Base-by-base conservation (phyloP, 306 rosid species). In the Ormosia semicastrata region DNA sequence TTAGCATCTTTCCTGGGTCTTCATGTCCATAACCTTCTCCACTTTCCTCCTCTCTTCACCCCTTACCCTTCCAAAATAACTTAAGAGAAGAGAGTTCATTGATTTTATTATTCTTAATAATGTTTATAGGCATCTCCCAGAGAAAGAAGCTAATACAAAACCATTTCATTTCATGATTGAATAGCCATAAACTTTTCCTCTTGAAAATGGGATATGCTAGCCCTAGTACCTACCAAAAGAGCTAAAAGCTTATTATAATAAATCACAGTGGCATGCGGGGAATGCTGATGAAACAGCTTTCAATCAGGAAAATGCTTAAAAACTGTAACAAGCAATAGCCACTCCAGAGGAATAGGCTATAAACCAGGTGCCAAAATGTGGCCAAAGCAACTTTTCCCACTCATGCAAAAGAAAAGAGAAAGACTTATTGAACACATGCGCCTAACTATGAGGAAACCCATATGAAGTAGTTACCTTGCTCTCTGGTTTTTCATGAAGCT, bases 401-500 rank as follows among this genome's bases (percentile, higher is more conserved):
- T 54, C 34, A 65, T 5, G 75, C 63, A 62, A 72, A 68, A 5
- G 18, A 63, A 71, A 44, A 62, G 37, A 71, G 13, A 29, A 66
- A 73, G 10, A 41, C 50, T 37, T 50, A 44, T 33, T 11, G 53
- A 67, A 79, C 36, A 75, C 73, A 66, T 59, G 59, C 54, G 76
- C 15, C 29, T 24, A 65, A 12, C 37, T 29, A 66, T 12, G 79
- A 40, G 40, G 57, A 47, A 65, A 66, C 44, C 36, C 32, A 57
- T 34, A 62, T 44, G 24, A 68, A 49, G 53, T 32, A 2, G 52
- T 65, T 85, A 96, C 99, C 99, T 93, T 81, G 97, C 90, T 89
- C 97, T 84, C 60, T 96, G 96, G 85, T 82, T 87, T 84, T 87
- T 96, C 94, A 96, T 93, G 86, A 96, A 96, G 89, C 83, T 90